Base-by-base conservation (phyloP, 495 filamentous ascomycete species). In the Penicillium coffeae region DNA sequence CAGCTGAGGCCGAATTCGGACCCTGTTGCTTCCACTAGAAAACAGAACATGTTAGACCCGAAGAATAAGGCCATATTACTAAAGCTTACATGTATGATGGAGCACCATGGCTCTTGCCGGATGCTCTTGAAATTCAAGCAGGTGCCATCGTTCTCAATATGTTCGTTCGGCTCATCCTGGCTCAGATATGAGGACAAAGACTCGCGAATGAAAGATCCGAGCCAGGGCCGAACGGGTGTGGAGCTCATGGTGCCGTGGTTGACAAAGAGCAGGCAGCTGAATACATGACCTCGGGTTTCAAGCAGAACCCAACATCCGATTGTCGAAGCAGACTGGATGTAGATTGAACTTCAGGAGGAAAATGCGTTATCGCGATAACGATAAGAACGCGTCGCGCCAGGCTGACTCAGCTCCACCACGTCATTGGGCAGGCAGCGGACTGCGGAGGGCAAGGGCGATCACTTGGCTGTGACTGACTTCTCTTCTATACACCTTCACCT, bases 121-220 rank as follows among this genome's bases (percentile, higher is more conserved):
- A 22, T 5, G 20, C 39, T 53, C 18, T 34, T 52, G 45, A 77
- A 69, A 10, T 57, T 64, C 33, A 77, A 45, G 19, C 62, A 68
- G 43, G 66, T 62, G 6, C 69, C 72, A 59, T 73, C 58, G 36
- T 77, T 69, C 37, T 71, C 58, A 33, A 63, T 42, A 25, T 64
- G 37, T 10, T 18, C 42, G 38, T 50, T 21, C 20, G 36, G n/a
- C 25, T 54, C 40, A 15, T 16, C 19, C 33, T 50, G 35, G 10
- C 45, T 51, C 19, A 52, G 42, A 22, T 65, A 70, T 25, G 33
- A 54, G 7, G 45, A 50, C 21, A 72, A 54, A 35, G 51, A 62
- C 39, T 47, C 42, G 51, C 68, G 59, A 45, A 67, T 55, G 21
- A 66, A 48, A 19, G 53, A 21, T 14, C 51, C 51, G n/a, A 72